These are phyloP conservation scores for Penicillium polonicum DNA, from an alignment of 2,329 filamentous ascomycete genomes.

Conservation along the genomic window DNA sequence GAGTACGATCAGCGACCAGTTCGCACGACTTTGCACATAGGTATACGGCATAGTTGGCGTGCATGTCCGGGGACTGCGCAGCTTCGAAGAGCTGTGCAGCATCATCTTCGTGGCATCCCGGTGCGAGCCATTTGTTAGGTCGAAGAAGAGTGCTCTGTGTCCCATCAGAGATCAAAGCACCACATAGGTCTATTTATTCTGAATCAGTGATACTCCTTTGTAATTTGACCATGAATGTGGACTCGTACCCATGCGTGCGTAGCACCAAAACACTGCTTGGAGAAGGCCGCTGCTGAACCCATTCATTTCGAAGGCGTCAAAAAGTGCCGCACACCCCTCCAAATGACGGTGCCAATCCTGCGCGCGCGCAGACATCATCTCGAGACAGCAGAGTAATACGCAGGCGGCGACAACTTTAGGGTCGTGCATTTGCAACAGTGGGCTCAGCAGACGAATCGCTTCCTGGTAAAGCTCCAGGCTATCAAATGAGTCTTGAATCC, in stretches of 20 bases:
- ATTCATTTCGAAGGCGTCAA: constrained; percentile 52
- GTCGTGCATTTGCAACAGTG: constrained; percentile 49
- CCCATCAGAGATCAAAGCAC: no score
- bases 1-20: no score
- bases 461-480: constrained; percentile 56
- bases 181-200: no score
- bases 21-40: no score
- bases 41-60: no score
- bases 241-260: constrained; percentile 53
- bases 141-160: no score
- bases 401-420: constrained; percentile 54
- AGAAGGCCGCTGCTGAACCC: constrained; percentile 53
- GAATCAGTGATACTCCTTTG: background rate
- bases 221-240: background rate
- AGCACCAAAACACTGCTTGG: constrained; percentile 60
- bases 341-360: constrained; percentile 57
- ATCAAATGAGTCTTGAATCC: constrained; percentile 46
- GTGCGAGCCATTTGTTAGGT: no score
- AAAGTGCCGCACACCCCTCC: constrained; percentile 56
- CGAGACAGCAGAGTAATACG: constrained; percentile 55
- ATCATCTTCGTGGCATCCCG: no score
- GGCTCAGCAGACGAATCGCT: constrained; percentile 51
- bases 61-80: no score
- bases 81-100: no score
- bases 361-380: constrained; percentile 52